phyloP scores from a whole-genome alignment of 371 early-diverging fungal species.

The Polyrhizophydium stewartii region DNA sequence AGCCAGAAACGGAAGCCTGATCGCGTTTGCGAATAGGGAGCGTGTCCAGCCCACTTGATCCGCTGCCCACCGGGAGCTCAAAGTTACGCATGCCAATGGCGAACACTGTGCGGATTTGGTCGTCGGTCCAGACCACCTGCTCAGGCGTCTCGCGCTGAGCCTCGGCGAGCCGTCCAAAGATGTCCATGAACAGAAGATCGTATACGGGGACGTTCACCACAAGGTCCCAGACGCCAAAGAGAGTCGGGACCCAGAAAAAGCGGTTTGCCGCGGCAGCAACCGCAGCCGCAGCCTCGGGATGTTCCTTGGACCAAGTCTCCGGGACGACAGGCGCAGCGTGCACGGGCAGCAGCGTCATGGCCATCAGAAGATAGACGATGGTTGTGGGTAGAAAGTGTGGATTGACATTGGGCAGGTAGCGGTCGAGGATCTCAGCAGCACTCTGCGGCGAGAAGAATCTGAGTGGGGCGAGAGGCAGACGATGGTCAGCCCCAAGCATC shows the following conservation, averaged over 20 bases:
- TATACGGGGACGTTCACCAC: conserved; percentile 50
- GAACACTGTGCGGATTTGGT: conserved; percentile 60
- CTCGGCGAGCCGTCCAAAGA: conserved; percentile 66
- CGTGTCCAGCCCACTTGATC: conserved; percentile 25
- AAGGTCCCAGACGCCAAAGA: conserved; percentile 77
- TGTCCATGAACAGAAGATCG: conserved; percentile 62
- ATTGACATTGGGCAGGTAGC: conserved; percentile 62
- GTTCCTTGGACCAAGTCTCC: too few species aligned
- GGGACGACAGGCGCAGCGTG: conserved; percentile 25
- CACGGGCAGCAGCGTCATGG: conserved; percentile 59
- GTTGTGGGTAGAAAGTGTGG: conserved; percentile 52
- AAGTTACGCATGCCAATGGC: conserved; percentile 65
- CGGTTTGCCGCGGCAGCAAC: conserved; percentile 12
- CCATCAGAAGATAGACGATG: conserved; percentile 52
- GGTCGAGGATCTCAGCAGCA: conserved; percentile 65
- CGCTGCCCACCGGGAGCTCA: conserved; percentile 75
- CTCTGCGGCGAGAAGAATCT: conserved; percentile 65
- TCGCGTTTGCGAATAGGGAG: neutral
- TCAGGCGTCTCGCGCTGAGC: conserved; percentile 43
- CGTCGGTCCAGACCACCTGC: conserved; percentile 58
- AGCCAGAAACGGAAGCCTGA: too few species aligned
- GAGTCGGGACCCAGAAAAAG: conserved; percentile 70
- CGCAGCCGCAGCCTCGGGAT: neutral
- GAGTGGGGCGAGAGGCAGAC: conserved; percentile 2
- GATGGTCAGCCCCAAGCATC: too few species aligned